Percentiles rank a stretch among this genome's conserved stretches.
Conservation (phyloP, 2,329 filamentous ascomycete genomes). For the Chalaropsis ovoidea region DNA sequence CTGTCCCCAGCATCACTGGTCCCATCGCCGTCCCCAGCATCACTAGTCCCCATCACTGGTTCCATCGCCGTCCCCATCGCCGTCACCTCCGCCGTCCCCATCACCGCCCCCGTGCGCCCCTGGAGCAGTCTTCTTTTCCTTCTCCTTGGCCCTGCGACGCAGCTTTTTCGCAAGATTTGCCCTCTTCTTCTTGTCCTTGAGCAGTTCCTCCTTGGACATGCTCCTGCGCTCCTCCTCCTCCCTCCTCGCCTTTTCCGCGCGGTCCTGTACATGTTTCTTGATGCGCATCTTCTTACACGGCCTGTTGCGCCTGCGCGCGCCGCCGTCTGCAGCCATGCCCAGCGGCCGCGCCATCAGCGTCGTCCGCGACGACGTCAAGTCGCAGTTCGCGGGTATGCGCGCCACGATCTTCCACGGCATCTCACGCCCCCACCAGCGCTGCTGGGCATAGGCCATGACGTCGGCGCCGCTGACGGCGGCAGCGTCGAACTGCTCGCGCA, state of each 20-base stretch:
- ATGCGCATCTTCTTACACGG: constrained; percentile 52
- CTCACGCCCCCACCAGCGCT: constrained; percentile 48
- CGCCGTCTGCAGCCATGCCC: not conserved
- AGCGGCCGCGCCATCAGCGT: not conserved
- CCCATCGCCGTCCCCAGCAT: not conserved
- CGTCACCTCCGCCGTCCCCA: constrained; percentile 30
- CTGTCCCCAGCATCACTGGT: too few relatives aligned
- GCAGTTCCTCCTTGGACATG: constrained; percentile 40
- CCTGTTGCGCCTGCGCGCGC: constrained; percentile 26
- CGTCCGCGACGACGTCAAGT: constrained; percentile 26
- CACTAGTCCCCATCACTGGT: not conserved
- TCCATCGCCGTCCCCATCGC: constrained; percentile 27
- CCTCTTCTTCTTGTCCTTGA: constrained; percentile 51
- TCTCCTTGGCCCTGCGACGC: constrained; percentile 48
- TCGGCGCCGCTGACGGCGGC: constrained; percentile 46
- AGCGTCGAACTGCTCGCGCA: constrained; percentile 28
- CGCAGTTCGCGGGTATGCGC: constrained; percentile 35
- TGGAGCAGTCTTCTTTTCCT: constrained; percentile 38
- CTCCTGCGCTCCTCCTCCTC: constrained; percentile 33
- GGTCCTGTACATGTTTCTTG: constrained; percentile 39
- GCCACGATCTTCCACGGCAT: constrained; percentile 48
- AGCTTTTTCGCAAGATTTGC: constrained; percentile 52
- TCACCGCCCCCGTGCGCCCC: constrained; percentile 42
- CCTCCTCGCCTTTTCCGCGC: constrained; percentile 36
- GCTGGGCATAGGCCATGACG: constrained; percentile 37